These are phyloP conservation scores for Barnettozyma siamensis DNA, from an alignment of 805 yeast genomes.

Conservation along the genomic window DNA sequence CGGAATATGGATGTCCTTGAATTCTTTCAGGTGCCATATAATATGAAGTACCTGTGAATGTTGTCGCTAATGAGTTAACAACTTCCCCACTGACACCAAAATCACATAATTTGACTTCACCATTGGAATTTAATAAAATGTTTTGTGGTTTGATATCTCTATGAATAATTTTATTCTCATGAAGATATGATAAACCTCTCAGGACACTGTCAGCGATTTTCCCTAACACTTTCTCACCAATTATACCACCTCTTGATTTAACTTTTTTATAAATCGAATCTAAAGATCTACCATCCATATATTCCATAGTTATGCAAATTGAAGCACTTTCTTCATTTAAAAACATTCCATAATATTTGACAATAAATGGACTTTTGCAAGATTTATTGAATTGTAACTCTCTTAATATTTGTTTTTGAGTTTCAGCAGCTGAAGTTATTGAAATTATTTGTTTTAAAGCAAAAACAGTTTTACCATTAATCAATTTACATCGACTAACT, in stretches of 20 bases:
- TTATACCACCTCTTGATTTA: conserved; percentile 68
- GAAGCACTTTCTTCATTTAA: conserved; percentile 69
- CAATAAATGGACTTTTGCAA: conserved; percentile 80
- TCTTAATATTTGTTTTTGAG: conserved; percentile 84
- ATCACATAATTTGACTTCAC: conserved; percentile 90
- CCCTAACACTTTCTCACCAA: conserved; percentile 90
- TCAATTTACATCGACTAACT: conserved; percentile 71
- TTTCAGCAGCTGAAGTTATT: conserved; percentile 59
- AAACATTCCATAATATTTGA: conserved; percentile 89
- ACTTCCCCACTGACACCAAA: conserved; percentile 98
- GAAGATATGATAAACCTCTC: conserved; percentile 79
- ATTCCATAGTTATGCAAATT: conserved; percentile 95
- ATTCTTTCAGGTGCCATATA: conserved; percentile 99
- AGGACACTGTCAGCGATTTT: conserved; percentile 84
- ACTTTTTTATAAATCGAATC: conserved; percentile 87
- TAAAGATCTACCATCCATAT: conserved; percentile 87
- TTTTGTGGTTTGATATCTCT: conserved; percentile 96
- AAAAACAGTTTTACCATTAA: conserved; percentile 57
- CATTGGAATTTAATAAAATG: conserved; percentile 66
- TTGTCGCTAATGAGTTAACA: conserved; percentile 89
- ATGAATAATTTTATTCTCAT: conserved; percentile 83
- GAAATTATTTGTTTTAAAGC: conserved; percentile 62
- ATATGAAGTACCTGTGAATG: conserved; percentile 95
- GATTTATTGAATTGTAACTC: conserved; percentile 84
- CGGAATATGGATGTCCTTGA: conserved; percentile 92